phyloP scores from a whole-genome alignment of 257 asterid genomes.

The Fraxinus quadrangulata region DNA sequence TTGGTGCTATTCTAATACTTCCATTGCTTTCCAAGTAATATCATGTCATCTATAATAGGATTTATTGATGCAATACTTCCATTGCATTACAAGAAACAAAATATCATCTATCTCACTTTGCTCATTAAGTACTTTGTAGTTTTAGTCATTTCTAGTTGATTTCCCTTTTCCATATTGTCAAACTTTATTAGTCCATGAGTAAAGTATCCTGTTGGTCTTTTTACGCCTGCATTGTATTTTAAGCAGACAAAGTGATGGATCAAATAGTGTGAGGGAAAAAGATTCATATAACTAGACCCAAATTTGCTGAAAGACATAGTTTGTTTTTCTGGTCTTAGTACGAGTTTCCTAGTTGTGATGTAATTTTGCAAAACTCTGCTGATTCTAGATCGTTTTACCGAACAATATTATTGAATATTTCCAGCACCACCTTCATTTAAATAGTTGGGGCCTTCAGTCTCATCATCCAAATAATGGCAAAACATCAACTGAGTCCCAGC shows the following conservation, averaged over 20 bases:
- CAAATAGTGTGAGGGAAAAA: background rate
- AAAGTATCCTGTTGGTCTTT: background rate
- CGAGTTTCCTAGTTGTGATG: background rate
- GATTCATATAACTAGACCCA: background rate
- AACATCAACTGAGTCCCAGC: background rate
- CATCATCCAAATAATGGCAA: background rate
- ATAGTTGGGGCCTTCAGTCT: background rate
- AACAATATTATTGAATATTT: background rate
- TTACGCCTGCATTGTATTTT: background rate
- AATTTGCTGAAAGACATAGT: background rate
- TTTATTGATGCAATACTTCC: background rate
- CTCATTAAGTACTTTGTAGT: background rate
- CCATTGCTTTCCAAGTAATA: constrained; percentile 2
- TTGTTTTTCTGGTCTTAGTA: background rate
- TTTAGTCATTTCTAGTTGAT: constrained; percentile 1
- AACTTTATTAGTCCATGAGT: background rate
- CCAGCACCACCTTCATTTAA: background rate
- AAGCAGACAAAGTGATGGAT: background rate
- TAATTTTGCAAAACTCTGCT: background rate
- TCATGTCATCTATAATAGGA: background rate
- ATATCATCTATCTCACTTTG: background rate
- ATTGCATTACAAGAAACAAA: constrained; percentile 8
- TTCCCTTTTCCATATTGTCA: background rate
- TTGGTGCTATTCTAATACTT: constrained; percentile 4
- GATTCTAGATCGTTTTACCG: background rate